Conservation (phyloP, 192 early-diverging fungal genomes). For the Thamnidium elegans region DNA sequence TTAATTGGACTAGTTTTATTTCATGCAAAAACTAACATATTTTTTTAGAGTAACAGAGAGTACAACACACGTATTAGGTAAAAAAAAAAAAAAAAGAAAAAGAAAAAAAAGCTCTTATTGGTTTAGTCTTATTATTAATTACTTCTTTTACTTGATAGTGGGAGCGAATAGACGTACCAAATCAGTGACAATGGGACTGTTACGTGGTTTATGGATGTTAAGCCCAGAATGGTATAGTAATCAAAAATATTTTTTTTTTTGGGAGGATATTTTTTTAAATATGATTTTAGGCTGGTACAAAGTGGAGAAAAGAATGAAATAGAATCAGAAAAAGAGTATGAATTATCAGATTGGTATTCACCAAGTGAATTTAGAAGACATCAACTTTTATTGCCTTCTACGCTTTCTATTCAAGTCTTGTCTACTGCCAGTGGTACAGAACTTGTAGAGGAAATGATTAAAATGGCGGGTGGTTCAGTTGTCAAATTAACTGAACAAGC, state of each 20-base stretch:
- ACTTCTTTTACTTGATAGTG: neutral
- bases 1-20: neutral
- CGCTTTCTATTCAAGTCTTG: neutral
- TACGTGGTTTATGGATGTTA: neutral
- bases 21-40: neutral
- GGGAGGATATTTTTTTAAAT: neutral
- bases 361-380: neutral
- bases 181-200: neutral
- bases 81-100: neutral
- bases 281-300: neutral
- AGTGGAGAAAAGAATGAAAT: neutral
- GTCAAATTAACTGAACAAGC: neutral
- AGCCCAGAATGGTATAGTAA: constrained; percentile 1
- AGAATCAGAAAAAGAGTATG: neutral
- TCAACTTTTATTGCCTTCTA: neutral
- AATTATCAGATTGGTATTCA: neutral
- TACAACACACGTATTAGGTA: constrained; percentile 31
- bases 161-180: constrained; percentile 13
- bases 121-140: neutral
- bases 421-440: neutral
- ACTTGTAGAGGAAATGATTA: neutral
- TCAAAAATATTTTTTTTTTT: neutral
- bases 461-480: constrained; percentile 2
- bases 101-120: neutral
- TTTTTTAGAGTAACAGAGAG: constrained; percentile 15